phyloP scores from a whole-genome alignment of 805 yeast species.

The Wilhelminamyces savonicus region DNA sequence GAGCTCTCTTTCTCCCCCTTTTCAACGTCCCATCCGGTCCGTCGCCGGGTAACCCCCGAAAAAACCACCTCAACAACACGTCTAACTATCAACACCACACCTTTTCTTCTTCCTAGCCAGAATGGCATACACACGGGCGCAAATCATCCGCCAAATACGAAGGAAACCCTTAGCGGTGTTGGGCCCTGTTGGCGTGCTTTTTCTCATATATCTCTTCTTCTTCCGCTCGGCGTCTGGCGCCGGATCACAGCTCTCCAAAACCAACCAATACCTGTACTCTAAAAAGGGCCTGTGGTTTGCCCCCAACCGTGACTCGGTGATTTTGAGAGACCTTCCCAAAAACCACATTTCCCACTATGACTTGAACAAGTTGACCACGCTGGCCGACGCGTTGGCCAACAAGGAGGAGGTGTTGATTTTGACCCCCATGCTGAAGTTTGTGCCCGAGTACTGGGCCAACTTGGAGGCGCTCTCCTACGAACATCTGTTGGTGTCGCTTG shows the following conservation, averaged over 20 bases:
- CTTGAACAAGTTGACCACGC: slow-evolving; percentile 69
- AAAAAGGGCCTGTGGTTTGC: slow-evolving; percentile 42
- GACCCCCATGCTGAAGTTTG: slow-evolving; percentile 86
- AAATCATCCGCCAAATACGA: slow-evolving; percentile 48
- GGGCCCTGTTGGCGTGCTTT: slow-evolving; percentile 40
- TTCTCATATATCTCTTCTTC: slow-evolving; percentile 38
- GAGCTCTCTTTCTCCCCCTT: too few relatives aligned
- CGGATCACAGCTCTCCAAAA: slow-evolving; percentile 4
- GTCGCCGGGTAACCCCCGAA: too few relatives aligned
- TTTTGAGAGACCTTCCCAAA: slow-evolving; percentile 57
- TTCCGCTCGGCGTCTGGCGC: slow-evolving; percentile 6
- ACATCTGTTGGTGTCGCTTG: slow-evolving; percentile 76
- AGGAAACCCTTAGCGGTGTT: slow-evolving; percentile 47
- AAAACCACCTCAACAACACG: too few relatives aligned
- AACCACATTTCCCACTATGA: slow-evolving; percentile 81
- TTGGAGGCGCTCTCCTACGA: slow-evolving; percentile 72
- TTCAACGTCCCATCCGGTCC: too few relatives aligned
- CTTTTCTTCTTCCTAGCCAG: slow-evolving; percentile 1
- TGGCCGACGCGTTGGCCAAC: slow-evolving; percentile 66
- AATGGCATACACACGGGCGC: slow-evolving; percentile 18
- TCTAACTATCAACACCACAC: too few relatives aligned
- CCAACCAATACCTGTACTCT: slow-evolving; percentile 41
- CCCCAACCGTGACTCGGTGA: slow-evolving; percentile 44
- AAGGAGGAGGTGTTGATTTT: slow-evolving; percentile 79
- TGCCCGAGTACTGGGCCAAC: slow-evolving; percentile 84